Conservation (phyloP, 139 green algal genomes). For the Desmodesmus armatus region DNA sequence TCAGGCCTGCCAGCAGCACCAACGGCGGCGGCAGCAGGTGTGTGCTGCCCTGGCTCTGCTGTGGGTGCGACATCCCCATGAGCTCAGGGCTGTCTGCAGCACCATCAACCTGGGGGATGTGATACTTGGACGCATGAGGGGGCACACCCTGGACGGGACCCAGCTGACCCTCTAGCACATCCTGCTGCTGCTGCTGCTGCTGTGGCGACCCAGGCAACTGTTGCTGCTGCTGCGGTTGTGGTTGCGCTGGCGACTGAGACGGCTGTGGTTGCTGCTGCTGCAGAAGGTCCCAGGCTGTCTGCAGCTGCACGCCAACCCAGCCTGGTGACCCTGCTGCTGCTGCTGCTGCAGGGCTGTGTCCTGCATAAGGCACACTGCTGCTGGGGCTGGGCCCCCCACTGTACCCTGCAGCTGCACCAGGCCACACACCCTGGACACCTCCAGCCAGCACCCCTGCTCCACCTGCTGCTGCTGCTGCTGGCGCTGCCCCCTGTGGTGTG, state of each 20-base stretch:
- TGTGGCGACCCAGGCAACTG: not conserved
- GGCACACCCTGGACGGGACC: not conserved
- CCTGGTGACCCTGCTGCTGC: too few species aligned
- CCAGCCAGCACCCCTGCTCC: not conserved
- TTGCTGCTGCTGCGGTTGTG: slow-evolving; percentile 42
- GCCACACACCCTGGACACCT: too few species aligned
- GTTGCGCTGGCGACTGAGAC: not conserved
- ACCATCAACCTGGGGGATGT: slow-evolving; percentile 32
- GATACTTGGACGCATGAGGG: too few species aligned
- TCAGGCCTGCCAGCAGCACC: too few species aligned
- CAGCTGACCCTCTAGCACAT: not conserved
- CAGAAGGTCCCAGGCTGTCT: not conserved
- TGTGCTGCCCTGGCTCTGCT: not conserved
- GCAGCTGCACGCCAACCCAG: not conserved
- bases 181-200: not conserved
- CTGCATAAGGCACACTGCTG: too few species aligned
- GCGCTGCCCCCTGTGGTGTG: slow-evolving; percentile 7
- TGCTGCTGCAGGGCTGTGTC: too few species aligned
- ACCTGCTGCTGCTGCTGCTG: slow-evolving; percentile 27
- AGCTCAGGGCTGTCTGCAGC: slow-evolving; percentile 2
- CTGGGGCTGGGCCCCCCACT: too few species aligned
- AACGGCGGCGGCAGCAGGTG: too few species aligned
- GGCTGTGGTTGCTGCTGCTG: not conserved
- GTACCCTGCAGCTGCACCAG: not conserved
- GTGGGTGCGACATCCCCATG: not conserved